Conservation (phyloP, 2,329 filamentous ascomycete species). For the Cordyceps pruinosa region DNA sequence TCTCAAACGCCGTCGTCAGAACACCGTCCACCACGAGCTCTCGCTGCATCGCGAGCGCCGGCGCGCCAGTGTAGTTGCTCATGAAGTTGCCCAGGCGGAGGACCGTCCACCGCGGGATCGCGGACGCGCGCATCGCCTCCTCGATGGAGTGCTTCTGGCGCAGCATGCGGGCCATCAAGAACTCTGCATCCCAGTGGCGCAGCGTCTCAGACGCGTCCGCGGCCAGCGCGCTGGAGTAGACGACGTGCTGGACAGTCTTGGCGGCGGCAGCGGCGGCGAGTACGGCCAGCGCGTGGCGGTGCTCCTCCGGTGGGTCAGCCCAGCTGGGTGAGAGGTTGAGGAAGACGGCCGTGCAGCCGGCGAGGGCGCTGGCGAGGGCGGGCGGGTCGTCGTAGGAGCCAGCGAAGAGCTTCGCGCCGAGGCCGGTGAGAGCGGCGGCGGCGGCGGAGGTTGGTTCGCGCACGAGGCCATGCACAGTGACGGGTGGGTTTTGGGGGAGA, state of each 20-base stretch:
- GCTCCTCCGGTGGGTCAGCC: conserved; percentile 18
- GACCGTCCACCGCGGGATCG: conserved; percentile 34
- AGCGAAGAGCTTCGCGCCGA: conserved; percentile 27
- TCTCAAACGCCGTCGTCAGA: conserved; percentile 29
- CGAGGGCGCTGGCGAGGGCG: conserved; percentile 24
- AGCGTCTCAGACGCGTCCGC: conserved; percentile 24
- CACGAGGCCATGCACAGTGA: conserved; percentile 25
- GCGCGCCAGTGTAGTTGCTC: conserved; percentile 40
- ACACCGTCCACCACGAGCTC: conserved; percentile 31
- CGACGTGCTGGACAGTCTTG: conserved; percentile 27
- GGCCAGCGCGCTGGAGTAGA: conserved; percentile 30
- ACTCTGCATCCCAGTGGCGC: too few species aligned
- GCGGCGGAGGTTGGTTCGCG: conserved; percentile 19
- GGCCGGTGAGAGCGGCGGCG: conserved; percentile 22
- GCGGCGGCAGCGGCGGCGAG: conserved; percentile 30
- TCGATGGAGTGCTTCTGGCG: conserved; percentile 38
- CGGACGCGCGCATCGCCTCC: conserved; percentile 22
- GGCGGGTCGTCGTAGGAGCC: conserved; percentile 24
- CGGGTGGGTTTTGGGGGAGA: conserved; percentile 23
- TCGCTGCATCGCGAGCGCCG: conserved; percentile 30
- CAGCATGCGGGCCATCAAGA: conserved; percentile 24
- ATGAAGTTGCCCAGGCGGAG: conserved; percentile 46
- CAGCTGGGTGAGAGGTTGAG: background rate
- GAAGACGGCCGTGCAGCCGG: conserved; percentile 19
- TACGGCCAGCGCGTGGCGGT: conserved; percentile 24